phyloP scores from a whole-genome alignment of 1,284 basidiomycete species.

The Ganoderma resinaceum region DNA sequence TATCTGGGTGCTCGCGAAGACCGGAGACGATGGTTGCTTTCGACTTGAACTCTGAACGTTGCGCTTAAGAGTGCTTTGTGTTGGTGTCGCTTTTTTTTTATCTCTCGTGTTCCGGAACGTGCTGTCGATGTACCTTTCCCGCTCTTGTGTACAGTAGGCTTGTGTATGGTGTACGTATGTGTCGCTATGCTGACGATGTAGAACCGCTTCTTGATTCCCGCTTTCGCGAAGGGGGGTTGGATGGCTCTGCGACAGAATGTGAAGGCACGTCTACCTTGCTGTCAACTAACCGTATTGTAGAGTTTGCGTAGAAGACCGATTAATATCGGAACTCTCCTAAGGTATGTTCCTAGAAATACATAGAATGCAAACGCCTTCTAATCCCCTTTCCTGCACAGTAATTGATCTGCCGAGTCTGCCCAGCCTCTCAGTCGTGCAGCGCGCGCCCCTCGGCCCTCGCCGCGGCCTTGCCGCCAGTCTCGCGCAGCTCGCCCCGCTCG shows the following conservation, averaged over 20 bases:
- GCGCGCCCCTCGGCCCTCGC: constrained; percentile 49
- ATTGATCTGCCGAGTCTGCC: no score
- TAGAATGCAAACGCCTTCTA: not conserved
- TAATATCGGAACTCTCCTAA: not conserved
- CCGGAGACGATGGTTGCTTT: not conserved
- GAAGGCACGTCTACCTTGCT: not conserved
- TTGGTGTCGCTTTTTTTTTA: no score
- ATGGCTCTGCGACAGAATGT: no score
- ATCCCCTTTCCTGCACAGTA: not conserved
- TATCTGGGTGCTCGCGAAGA: not conserved
- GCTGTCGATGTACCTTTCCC: not conserved
- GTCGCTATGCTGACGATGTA: constrained; percentile 6
- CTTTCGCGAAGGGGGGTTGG: not conserved
- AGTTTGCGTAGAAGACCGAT: not conserved
- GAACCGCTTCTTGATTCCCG: not conserved
- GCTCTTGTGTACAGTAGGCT: constrained; percentile 4
- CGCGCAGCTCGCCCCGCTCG: constrained; percentile 63
- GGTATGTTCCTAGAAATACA: constrained; percentile 2
- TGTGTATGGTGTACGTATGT: constrained; percentile 9
- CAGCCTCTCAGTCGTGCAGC: constrained; percentile 46
- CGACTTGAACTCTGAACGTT: not conserved
- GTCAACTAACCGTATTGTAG: not conserved
- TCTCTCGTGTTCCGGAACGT: not conserved
- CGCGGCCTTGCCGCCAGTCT: constrained; percentile 58
- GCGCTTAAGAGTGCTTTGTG: not conserved